Conservation (phyloP, 352 stramenopile species). For the Aphanomyces cochlioides region DNA sequence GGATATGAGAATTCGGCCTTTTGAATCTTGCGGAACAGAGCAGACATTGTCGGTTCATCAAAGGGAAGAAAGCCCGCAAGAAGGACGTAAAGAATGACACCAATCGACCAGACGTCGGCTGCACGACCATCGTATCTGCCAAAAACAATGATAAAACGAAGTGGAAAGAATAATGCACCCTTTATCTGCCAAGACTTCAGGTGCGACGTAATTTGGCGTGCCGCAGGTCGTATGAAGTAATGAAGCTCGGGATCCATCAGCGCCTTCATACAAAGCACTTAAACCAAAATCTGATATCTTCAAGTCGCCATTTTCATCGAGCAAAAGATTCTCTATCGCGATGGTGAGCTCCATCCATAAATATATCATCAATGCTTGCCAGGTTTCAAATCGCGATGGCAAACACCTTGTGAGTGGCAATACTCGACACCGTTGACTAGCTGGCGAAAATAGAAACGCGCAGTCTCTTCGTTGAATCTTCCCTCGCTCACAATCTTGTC, state of each 20-base stretch:
- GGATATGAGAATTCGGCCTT: conserved; percentile 94
- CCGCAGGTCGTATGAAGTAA: conserved; percentile 95
- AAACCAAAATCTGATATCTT: conserved; percentile 99
- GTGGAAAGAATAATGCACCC: conserved; percentile 92
- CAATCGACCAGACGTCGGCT: conserved; percentile 96
- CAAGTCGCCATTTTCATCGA: conserved; percentile 94
- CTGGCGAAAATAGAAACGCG: conserved; percentile 98
- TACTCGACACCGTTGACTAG: conserved; percentile 96
- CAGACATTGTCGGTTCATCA: conserved; percentile 93
- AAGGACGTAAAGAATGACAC: conserved; percentile 98
- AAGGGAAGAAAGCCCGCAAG: conserved; percentile 92
- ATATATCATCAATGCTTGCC: conserved; percentile 40
- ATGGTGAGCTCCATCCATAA: conserved; percentile 10
- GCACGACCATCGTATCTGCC: conserved; percentile 63
- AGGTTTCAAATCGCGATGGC: conserved; percentile 95
- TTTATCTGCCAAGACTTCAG: conserved; percentile 91
- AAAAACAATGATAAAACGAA: conserved; percentile 31
- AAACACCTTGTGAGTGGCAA: conserved; percentile 96
- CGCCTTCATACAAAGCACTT: conserved; percentile 88
- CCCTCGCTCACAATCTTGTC: conserved; percentile 97
- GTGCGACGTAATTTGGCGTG: conserved; percentile 96
- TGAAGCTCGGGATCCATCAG: conserved; percentile 81
- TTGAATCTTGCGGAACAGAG: conserved; percentile 96
- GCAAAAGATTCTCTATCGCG: conserved; percentile 89
- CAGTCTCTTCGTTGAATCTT: conserved; percentile 94